Evolutionary conservation across 352 stramenopile genomes (phyloP), one percentile per base, ranked within the genome.

Genomic region (Phytophthora syringae): DNA sequence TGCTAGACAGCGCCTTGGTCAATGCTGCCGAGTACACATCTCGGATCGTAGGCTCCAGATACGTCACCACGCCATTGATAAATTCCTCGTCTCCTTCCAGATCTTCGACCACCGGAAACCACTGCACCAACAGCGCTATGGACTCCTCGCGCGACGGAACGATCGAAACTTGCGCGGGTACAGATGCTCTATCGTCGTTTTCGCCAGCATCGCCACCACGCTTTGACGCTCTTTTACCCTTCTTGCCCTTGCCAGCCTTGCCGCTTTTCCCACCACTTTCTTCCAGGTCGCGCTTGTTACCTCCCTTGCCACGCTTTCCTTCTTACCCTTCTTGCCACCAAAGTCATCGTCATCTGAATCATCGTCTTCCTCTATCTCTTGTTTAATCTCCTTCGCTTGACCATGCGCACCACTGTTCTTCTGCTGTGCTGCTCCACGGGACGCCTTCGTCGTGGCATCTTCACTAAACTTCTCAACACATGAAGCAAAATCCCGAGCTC

Each of bases 41-140:
- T 7, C 81, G 48, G 2, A 90, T 64, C 16, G 84, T 76, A 0
- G 57, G 28, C 49, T 79, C 57, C 15, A 94, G 40, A 60, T 86
- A 52, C 7, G 81, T 70, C 2, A 77, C 59, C 27, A 95, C 37
- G 0, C 67, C 71, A 15, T 79, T 71, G 20, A 95, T 56, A 24
- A 95, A 80, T n/a, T 90, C 79, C 7, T 90, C 84, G 24, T 94
- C 82, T 13, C 80, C 80, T 49, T 76, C 54, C 12, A 79, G 52
- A 52, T 77, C 68, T 13, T 89, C 82, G n/a, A 86, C 40, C 12
- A 71, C 60, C 10, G 79, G 64, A 47, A 88, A 90, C 67, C 70
- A 83, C 24, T 72, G 49, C 0, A 70, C 44, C 13, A 95, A 40
- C 32, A 93, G 59, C n/a, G 75, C 58, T 36, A 65, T 67, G 10